Evolutionary conservation across 2,329 filamentous ascomycete genomes (phyloP).

Genomic region (Didymella exigua): DNA sequence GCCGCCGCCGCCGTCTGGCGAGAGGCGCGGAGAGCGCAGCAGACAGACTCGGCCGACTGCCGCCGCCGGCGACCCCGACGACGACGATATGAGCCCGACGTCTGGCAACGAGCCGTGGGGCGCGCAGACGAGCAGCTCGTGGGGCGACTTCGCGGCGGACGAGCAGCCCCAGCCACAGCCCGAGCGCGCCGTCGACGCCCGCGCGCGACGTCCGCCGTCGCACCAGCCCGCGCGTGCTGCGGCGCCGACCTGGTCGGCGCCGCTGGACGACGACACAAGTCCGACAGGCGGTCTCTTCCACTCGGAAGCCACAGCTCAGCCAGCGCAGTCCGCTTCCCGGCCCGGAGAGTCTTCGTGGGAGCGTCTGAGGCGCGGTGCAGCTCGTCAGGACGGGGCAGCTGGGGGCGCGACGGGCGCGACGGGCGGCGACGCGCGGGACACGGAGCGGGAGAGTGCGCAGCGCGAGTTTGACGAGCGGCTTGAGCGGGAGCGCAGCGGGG

Average conservation of each 20-base stretch:
- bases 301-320: constrained; percentile 31
- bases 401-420: constrained; percentile 41
- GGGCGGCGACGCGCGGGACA: constrained; percentile 51
- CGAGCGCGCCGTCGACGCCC: constrained; percentile 15
- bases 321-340: constrained; percentile 18
- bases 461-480: constrained; percentile 57
- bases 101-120: constrained; percentile 47
- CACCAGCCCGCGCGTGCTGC: constrained; percentile 7
- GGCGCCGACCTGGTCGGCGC: constrained; percentile 1
- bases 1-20: too few relatives aligned
- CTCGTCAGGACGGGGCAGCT: constrained; percentile 23
- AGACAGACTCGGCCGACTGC: too few relatives aligned
- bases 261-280: constrained; percentile 42
- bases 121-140: constrained; percentile 10
- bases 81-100: constrained; percentile 54
- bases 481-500: constrained; percentile 56
- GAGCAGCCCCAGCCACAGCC: constrained; percentile 1
- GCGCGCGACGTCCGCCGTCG: constrained; percentile 15
- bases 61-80: too few relatives aligned
- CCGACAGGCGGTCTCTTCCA: constrained; percentile 47
- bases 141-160: constrained; percentile 24
- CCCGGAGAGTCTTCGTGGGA: constrained; percentile 53
- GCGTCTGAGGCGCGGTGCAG: constrained; percentile 47
- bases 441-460: constrained; percentile 54
- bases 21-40: too few relatives aligned